These are phyloP conservation scores for Clitocybe nebularis DNA, from an alignment of 1,284 basidiomycete species.

Conservation along the genomic window DNA sequence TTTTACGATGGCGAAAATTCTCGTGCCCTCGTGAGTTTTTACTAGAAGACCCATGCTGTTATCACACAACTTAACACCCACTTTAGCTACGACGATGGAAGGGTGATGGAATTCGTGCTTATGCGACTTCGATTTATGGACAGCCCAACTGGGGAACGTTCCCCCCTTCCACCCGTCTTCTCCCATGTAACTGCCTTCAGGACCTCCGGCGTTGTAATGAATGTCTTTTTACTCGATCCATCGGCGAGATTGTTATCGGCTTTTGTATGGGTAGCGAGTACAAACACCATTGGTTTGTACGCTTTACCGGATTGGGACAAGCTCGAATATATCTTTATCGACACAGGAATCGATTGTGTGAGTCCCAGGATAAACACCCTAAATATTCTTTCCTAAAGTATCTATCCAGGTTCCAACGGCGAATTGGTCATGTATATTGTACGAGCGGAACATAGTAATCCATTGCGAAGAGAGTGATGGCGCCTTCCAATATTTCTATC, in stretches of 20 bases:
- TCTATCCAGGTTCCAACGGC: slow-evolving; percentile 48
- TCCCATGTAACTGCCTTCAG: slow-evolving; percentile 55
- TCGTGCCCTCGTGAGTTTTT: slow-evolving; percentile 46
- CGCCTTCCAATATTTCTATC: slow-evolving; percentile 57
- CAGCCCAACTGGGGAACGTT: slow-evolving; percentile 29
- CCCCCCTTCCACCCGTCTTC: slow-evolving; percentile 39
- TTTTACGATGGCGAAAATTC: slow-evolving; percentile 68
- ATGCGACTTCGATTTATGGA: slow-evolving; percentile 53
- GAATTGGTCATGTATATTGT: slow-evolving; percentile 73
- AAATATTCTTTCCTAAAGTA: slow-evolving; percentile 5
- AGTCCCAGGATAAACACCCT: slow-evolving; percentile 25
- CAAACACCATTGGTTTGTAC: slow-evolving; percentile 55
- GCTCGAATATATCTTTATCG: slow-evolving; percentile 62
- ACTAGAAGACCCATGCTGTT: slow-evolving; percentile 1
- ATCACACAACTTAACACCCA: background rate
- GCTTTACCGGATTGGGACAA: slow-evolving; percentile 64
- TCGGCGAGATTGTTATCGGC: slow-evolving; percentile 56
- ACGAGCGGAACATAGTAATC: slow-evolving; percentile 58
- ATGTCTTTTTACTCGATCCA: slow-evolving; percentile 71
- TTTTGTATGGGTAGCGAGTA: slow-evolving; percentile 56
- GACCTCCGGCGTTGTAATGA: slow-evolving; percentile 68
- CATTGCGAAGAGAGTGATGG: slow-evolving; percentile 61
- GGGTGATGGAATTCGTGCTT: slow-evolving; percentile 54
- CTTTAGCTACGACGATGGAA: slow-evolving; percentile 40
- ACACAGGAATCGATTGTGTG: slow-evolving; percentile 69